Conservation (phyloP, 108 stramenopile species). For the Craspedostauros australis region DNA sequence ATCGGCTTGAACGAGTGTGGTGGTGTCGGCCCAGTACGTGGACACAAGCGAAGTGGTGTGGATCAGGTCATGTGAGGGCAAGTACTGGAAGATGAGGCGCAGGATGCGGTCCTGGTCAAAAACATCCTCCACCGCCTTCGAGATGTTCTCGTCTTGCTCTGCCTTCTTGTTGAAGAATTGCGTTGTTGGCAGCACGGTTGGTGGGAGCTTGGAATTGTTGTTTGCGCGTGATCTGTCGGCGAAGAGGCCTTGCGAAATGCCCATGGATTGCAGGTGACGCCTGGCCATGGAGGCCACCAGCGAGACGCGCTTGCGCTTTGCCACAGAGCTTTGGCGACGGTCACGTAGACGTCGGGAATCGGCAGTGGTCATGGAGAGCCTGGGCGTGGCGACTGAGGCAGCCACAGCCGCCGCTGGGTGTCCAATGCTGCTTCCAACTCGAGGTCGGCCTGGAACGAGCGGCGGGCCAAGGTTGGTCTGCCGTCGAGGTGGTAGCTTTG, state of each 20-base stretch:
- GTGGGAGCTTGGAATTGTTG: neutral
- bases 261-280: no score
- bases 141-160: no score
- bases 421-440: no score
- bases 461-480: no score
- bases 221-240: neutral
- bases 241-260: no score
- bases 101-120: constrained; percentile 15
- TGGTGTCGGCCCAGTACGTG: constrained; percentile 70
- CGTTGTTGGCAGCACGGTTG: neutral
- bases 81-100: constrained; percentile 43
- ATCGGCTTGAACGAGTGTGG: constrained; percentile 56
- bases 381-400: no score
- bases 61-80: constrained; percentile 60
- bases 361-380: no score
- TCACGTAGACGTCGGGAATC: neutral
- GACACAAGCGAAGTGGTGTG: constrained; percentile 50
- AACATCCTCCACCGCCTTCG: neutral
- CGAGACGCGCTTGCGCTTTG: constrained; percentile 29
- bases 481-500: no score
- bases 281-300: constrained; percentile 29
- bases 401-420: no score
- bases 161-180: neutral
- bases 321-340: constrained; percentile 28
- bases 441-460: no score